phyloP scores from a whole-genome alignment of 2,329 filamentous ascomycete genomes.

The Sarocladium oryzae region DNA sequence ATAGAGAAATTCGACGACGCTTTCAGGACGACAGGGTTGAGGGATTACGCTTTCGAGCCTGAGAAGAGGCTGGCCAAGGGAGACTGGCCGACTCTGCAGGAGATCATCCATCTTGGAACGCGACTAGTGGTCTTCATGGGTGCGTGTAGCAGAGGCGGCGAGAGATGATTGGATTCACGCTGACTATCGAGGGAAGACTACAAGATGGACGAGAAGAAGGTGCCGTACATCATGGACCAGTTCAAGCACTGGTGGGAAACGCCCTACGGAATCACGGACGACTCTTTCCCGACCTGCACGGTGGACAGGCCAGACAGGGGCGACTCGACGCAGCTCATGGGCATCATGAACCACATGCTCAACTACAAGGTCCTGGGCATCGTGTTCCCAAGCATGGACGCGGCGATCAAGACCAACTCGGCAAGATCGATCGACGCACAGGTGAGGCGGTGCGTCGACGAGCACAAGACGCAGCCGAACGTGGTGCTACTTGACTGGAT shows the following conservation, averaged over 20 bases:
- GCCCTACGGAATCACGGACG: conserved; percentile 55
- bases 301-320: conserved; percentile 52
- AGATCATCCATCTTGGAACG: conserved; percentile 55
- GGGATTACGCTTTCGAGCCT: conserved; percentile 49
- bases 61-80: conserved; percentile 31
- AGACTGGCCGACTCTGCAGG: conserved; percentile 64
- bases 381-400: conserved; percentile 16
- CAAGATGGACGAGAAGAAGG: conserved; percentile 37
- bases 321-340: conserved; percentile 34
- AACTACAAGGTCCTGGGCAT: conserved; percentile 16
- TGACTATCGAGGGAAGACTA: conserved; percentile 47
- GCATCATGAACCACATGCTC: conserved; percentile 33
- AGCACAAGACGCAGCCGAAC: not conserved
- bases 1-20: conserved; percentile 47
- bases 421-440: conserved; percentile 13
- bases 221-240: conserved; percentile 59
- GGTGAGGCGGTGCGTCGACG: conserved; percentile 1
- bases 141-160: conserved; percentile 20
- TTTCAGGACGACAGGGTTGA: conserved; percentile 50
- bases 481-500: conserved; percentile 8
- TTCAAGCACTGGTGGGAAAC: conserved; percentile 69
- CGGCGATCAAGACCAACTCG: conserved; percentile 13
- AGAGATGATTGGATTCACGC: conserved; percentile 15
- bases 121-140: conserved; percentile 68
- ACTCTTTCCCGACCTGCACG: conserved; percentile 56